Conservation (phyloP, 2,329 filamentous ascomycete genomes). For the Emergomyces pasteurianus region DNA sequence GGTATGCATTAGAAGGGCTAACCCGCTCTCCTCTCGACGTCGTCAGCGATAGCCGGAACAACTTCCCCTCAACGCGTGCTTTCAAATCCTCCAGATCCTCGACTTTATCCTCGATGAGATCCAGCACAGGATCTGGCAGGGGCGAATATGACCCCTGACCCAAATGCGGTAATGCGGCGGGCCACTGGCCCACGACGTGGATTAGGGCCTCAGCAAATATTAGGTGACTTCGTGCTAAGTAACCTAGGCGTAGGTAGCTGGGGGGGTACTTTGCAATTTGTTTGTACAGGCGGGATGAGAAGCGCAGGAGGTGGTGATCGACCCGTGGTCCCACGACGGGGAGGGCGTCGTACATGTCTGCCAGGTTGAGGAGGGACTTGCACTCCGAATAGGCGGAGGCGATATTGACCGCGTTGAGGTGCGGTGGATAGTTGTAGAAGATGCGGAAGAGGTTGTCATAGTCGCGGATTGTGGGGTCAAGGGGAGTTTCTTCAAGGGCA, state of each 20-base stretch:
- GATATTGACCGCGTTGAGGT: slow-evolving; percentile 75
- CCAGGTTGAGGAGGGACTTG: slow-evolving; percentile 75
- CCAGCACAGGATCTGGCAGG: slow-evolving; percentile 65
- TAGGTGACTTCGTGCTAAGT: slow-evolving; percentile 68
- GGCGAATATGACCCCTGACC: slow-evolving; percentile 40
- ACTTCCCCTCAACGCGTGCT: slow-evolving; percentile 62
- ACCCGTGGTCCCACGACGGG: slow-evolving; percentile 78
- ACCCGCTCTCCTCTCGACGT: slow-evolving; percentile 74
- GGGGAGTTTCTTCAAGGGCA: slow-evolving; percentile 47
- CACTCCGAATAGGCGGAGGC: slow-evolving; percentile 88
- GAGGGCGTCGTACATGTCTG: slow-evolving; percentile 90
- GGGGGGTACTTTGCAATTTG: slow-evolving; percentile 95
- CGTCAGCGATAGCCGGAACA: slow-evolving; percentile 70
- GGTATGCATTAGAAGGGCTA: slow-evolving; percentile 62
- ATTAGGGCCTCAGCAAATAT: slow-evolving; percentile 82
- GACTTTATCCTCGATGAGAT: slow-evolving; percentile 89
- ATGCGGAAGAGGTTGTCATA: slow-evolving; percentile 94
- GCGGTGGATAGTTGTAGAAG: slow-evolving; percentile 85
- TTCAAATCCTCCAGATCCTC: slow-evolving; percentile 81
- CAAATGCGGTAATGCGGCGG: slow-evolving; percentile 63
- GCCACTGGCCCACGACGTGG: slow-evolving; percentile 93
- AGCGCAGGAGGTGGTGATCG: slow-evolving; percentile 86
- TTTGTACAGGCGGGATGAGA: slow-evolving; percentile 83
- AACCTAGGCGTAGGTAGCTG: slow-evolving; percentile 80
- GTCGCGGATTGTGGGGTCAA: slow-evolving; percentile 67